Percentiles rank a stretch among this genome's conserved stretches.
Conservation (phyloP, 306 rosid genomes). For the Bauhinia variegata region DNA sequence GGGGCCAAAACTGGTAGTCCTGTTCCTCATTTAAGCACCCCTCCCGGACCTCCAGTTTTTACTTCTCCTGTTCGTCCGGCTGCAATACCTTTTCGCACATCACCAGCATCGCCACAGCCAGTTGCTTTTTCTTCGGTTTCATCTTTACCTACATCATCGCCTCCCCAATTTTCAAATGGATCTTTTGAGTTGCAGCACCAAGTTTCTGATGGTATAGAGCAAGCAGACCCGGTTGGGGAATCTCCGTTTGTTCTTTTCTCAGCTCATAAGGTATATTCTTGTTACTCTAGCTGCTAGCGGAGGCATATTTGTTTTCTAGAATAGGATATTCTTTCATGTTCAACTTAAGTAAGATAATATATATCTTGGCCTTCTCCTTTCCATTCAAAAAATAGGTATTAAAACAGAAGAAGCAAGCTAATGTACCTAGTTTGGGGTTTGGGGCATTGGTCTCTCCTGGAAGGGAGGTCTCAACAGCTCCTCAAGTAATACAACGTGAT, state of each 20-base stretch:
- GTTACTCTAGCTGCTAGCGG: slow-evolving; percentile 27
- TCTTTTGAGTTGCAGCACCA: slow-evolving; percentile 59
- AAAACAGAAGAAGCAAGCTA: slow-evolving; percentile 87
- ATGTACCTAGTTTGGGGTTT: slow-evolving; percentile 95
- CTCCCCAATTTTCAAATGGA: slow-evolving; percentile 64
- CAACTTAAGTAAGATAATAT: neutral
- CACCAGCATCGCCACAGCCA: slow-evolving; percentile 95
- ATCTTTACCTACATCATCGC: slow-evolving; percentile 69
- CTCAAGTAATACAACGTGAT: slow-evolving; percentile 86
- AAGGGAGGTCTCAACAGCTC: slow-evolving; percentile 74
- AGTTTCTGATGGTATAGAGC: slow-evolving; percentile 55
- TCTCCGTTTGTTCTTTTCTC: slow-evolving; percentile 81
- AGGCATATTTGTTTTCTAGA: neutral
- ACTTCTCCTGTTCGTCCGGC: slow-evolving; percentile 92
- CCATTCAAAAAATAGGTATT: slow-evolving; percentile 57
- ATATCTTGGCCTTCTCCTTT: slow-evolving; percentile 30
- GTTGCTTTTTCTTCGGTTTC: slow-evolving; percentile 67
- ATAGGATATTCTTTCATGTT: neutral
- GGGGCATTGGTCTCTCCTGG: slow-evolving; percentile 97
- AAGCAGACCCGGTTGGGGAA: slow-evolving; percentile 51
- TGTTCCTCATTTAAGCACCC: slow-evolving; percentile 84
- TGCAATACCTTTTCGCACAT: slow-evolving; percentile 87
- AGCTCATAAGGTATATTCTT: slow-evolving; percentile 72
- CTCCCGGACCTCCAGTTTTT: slow-evolving; percentile 97
- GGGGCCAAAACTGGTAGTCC: slow-evolving; percentile 70